A percentile compares a stretch with the other conserved stretches of the same genome.
These are phyloP conservation scores for Lanmaoa rubissima DNA, from an alignment of 768 basidiomycete species.

Conservation along the genomic window DNA sequence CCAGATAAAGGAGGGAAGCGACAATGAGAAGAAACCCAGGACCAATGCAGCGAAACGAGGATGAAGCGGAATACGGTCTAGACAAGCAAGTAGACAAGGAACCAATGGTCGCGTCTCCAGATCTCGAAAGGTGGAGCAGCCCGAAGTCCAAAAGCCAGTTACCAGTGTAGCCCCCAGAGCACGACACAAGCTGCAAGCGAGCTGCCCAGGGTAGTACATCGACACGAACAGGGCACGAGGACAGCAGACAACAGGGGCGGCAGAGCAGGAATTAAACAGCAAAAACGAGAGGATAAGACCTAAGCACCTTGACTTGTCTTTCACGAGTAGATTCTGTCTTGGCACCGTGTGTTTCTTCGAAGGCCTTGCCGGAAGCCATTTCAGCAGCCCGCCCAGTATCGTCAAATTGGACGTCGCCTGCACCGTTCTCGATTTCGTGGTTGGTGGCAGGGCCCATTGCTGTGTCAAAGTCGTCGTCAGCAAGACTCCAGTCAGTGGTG, in stretches of 20 bases:
- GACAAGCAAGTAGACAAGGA: slow-evolving; percentile 38
- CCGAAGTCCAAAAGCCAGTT: slow-evolving; percentile 22
- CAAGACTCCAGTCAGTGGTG: slow-evolving; percentile 44
- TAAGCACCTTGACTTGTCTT: slow-evolving; percentile 89
- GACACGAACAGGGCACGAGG: slow-evolving; percentile 18
- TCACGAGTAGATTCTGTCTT: slow-evolving; percentile 54
- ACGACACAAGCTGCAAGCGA: slow-evolving; percentile 15
- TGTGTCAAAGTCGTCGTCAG: slow-evolving; percentile 45
- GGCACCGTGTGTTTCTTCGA: slow-evolving; percentile 47
- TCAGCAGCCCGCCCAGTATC: slow-evolving; percentile 21
- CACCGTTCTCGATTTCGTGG: slow-evolving; percentile 44
- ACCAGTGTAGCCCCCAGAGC: slow-evolving; percentile 20
- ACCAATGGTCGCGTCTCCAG: slow-evolving; percentile 29
- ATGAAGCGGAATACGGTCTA: slow-evolving; percentile 31
- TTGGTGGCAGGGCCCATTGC: slow-evolving; percentile 45
- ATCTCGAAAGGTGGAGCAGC: slow-evolving; percentile 29
- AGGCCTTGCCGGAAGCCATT: slow-evolving; percentile 12
- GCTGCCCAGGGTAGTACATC: slow-evolving; percentile 20
- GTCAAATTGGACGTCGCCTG: slow-evolving; percentile 40
- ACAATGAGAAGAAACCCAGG: slow-evolving; percentile 46
- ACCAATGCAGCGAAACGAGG: slow-evolving; percentile 35
- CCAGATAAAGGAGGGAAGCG: slow-evolving; percentile 47
- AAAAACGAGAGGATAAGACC: slow-evolving; percentile 50
- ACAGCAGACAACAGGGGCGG: slow-evolving; percentile 17
- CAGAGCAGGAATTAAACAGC: slow-evolving; percentile 25